Evolutionary conservation across 2,329 filamentous ascomycete genomes (phyloP).

Genomic region (Pseudogymnoascus sp.): DNA sequence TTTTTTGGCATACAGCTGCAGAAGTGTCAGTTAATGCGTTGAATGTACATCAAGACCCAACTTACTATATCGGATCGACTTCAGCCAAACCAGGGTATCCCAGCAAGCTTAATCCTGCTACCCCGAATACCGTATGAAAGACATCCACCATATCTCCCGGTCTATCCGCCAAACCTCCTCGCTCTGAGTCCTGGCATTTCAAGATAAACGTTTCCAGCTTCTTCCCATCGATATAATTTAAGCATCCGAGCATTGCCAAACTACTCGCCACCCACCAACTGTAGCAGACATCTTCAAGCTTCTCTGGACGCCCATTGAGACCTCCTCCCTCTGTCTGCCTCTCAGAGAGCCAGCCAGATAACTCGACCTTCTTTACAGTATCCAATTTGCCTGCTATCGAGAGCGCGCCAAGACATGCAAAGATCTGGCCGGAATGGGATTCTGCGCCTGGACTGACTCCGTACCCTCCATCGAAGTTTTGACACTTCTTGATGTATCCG

Average conservation of each 20-base stretch:
- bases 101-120: constrained; percentile 80
- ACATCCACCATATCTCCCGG: constrained; percentile 95
- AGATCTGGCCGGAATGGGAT: constrained; percentile 91
- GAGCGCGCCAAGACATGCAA: constrained; percentile 83
- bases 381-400: constrained; percentile 77
- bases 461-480: constrained; percentile 92
- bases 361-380: constrained; percentile 69
- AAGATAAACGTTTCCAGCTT: constrained; percentile 78
- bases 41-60: constrained; percentile 12
- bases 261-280: constrained; percentile 98
- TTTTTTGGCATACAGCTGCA: constrained; percentile 62
- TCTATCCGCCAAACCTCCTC: constrained; percentile 80
- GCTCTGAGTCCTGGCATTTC: constrained; percentile 74
- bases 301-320: constrained; percentile 89
- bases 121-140: constrained; percentile 86
- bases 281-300: constrained; percentile 94
- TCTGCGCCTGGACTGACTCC: constrained; percentile 85
- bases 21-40: constrained; percentile 14
- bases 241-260: constrained; percentile 75
- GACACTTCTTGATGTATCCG: constrained; percentile 68
- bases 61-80: constrained; percentile 81
- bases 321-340: constrained; percentile 81
- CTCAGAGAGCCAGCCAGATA: constrained; percentile 88
- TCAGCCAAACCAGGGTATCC: constrained; percentile 67
- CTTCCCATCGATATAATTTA: constrained; percentile 87